phyloP scores from a whole-genome alignment of 2,329 filamentous ascomycete species.

The Juglanconis oblonga region DNA sequence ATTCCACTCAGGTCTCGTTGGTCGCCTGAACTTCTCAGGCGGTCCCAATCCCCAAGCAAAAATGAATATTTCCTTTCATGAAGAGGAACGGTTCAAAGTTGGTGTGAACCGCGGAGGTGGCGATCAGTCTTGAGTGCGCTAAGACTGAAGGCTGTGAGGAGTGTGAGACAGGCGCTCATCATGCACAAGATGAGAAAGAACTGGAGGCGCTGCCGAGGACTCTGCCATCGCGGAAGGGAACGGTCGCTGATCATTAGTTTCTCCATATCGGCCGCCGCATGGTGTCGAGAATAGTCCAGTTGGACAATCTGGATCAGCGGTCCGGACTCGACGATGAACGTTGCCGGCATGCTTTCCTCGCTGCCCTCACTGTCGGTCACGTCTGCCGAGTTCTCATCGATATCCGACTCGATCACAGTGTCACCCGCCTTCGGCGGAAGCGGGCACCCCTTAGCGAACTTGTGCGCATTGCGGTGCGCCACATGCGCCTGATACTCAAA shows the following conservation, averaged over 20 bases:
- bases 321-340: background rate
- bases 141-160: constrained; percentile 14
- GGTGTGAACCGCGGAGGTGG: constrained; percentile 5
- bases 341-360: background rate
- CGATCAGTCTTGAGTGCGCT: constrained; percentile 10
- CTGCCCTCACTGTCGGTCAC: background rate
- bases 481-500: background rate
- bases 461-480: background rate
- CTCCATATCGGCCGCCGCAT: constrained; percentile 11
- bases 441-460: constrained; percentile 2
- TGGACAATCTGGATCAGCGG: constrained; percentile 9
- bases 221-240: background rate
- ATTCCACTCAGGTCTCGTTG: constrained; percentile 7
- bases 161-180: constrained; percentile 14
- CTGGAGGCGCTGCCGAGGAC: constrained; percentile 7
- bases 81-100: background rate
- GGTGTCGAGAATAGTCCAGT: constrained; percentile 3
- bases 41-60: background rate
- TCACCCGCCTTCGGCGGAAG: background rate
- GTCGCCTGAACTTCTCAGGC: background rate
- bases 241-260: background rate
- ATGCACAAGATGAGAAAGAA: constrained; percentile 12
- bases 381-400: background rate
- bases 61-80: constrained; percentile 3
- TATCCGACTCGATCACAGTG: background rate